phyloP scores from a whole-genome alignment of 148 eudicot genomes.

The Heliosperma pusillum region DNA sequence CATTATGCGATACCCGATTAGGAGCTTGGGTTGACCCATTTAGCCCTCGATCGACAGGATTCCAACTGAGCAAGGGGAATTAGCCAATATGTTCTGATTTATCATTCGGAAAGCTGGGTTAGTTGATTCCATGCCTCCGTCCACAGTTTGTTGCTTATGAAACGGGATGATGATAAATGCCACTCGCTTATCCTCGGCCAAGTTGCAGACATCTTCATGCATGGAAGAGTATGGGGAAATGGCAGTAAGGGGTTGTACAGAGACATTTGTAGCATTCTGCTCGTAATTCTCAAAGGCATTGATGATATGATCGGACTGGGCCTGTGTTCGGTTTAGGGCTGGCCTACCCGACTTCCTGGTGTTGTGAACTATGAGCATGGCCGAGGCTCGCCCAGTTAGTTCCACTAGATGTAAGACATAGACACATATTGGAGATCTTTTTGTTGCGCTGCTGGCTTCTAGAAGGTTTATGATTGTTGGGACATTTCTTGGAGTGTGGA shows the following conservation, averaged over 20 bases:
- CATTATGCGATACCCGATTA: constrained; percentile 20
- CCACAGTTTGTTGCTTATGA: constrained; percentile 75
- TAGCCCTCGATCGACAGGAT: constrained; percentile 65
- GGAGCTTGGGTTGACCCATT: constrained; percentile 37
- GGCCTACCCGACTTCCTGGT: constrained; percentile 54
- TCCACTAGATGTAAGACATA: constrained; percentile 59
- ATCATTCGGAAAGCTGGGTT: constrained; percentile 52
- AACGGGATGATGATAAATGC: constrained; percentile 62
- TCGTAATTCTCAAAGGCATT: constrained; percentile 62
- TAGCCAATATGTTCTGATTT: constrained; percentile 60
- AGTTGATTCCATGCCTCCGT: constrained; percentile 61
- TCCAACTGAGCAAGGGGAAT: constrained; percentile 72
- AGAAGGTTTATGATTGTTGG: constrained; percentile 75
- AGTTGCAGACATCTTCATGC: constrained; percentile 65
- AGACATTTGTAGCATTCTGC: constrained; percentile 40
- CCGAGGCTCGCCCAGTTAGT: constrained; percentile 62
- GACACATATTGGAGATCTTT: constrained; percentile 49
- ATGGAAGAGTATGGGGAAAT: constrained; percentile 67
- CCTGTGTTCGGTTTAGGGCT: constrained; percentile 60
- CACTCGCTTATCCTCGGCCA: constrained; percentile 59
- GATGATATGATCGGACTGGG: constrained; percentile 83
- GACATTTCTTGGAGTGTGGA: constrained; percentile 67
- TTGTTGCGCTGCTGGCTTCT: constrained; percentile 54
- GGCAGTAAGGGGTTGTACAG: constrained; percentile 63
- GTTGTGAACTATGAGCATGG: constrained; percentile 83